Percentiles rank a stretch among this genome's conserved stretches.
Evolutionary conservation across 2,329 filamentous ascomycete species (phyloP).

Genomic region (Fusarium fujikuroi): DNA sequence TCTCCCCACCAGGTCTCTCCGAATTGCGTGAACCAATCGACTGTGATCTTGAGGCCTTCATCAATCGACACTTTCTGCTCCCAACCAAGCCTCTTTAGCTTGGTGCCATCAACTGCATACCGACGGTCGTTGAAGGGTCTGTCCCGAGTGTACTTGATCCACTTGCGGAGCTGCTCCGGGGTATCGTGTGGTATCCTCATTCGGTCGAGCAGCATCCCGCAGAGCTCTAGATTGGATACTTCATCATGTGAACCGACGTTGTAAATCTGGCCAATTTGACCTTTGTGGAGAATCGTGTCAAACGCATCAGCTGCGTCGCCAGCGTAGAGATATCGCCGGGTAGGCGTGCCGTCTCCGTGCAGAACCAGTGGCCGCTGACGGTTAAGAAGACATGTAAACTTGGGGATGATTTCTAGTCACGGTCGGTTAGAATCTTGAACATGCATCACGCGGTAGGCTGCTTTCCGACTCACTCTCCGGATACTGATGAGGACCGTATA

Average conservation of each 20-base stretch:
- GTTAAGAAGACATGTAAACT: conserved; percentile 79
- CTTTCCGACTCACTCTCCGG: conserved; percentile 73
- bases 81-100: conserved; percentile 75
- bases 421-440: conserved; percentile 6
- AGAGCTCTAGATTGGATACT: conserved; percentile 78
- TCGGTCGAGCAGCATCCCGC: conserved; percentile 70
- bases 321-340: conserved; percentile 80
- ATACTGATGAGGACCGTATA: conserved; percentile 86
- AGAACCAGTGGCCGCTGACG: conserved; percentile 74
- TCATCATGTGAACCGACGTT: conserved; percentile 84
- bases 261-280: conserved; percentile 79
- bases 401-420: conserved; percentile 80
- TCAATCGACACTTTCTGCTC: conserved; percentile 72
- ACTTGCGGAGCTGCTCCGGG: conserved; percentile 66
- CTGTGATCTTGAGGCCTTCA: conserved; percentile 71
- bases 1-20: conserved; percentile 79
- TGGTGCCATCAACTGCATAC: conserved; percentile 77
- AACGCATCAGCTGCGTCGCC: conserved; percentile 84
- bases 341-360: conserved; percentile 80
- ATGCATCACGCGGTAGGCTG: not conserved
- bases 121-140: conserved; percentile 81
- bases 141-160: conserved; percentile 80
- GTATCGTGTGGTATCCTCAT: conserved; percentile 66
- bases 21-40: conserved; percentile 75
- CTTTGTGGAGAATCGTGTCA: conserved; percentile 85